Base-by-base conservation (phyloP, 2,329 filamentous ascomycete genomes). In the Rugonectria rugulosa region DNA sequence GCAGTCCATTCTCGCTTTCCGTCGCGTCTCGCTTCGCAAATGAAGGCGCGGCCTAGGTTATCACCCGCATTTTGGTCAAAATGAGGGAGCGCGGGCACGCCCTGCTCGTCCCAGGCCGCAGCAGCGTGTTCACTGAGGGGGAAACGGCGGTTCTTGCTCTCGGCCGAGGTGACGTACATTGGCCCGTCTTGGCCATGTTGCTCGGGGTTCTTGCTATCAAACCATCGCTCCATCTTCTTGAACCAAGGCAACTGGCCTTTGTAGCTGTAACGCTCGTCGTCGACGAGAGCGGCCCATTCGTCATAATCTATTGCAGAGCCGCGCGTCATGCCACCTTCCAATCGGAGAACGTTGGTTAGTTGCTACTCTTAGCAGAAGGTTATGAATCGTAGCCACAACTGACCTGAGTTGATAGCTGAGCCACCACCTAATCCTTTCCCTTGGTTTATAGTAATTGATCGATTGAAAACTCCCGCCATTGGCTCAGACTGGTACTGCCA, bases 201-300 rank as follows among this genome's bases (percentile, higher is more conserved):
- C 8, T 74, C 66, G 0, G 66, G 38, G 24, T 77, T 65, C 17
- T 66, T 38, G 1, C 66, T 15, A 12, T 64, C 31, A 12, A 70
- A 70, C 55, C 69, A 71, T 5, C 53, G 55, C 56, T 80, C 78
- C 0, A 71, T 61, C 53, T 75, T 79, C 31, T 68, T 68, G 50
- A 81, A 74, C 66, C 78, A 84, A 2, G 77, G 77, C 14, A 78
- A 69, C 24, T 82, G 72, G 9, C 73, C 73, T 4, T 78, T 66
- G 51, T 78, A 80, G 55, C 73, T 74, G 72, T 81, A 85, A 3
- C 70, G 66, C 1, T 73, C 42, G 48, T 83, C 79, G 1, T 38
- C 42, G 29, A 70, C 60, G 14, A 64, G 19, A 12, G 63, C 31
- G 15, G 66, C 49, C 80, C 79, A 82, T 38, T 73, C 69, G 19